phyloP scores from a whole-genome alignment of 129 eudicot species.

The sunflower (Helianthus annuus) region DNA sequence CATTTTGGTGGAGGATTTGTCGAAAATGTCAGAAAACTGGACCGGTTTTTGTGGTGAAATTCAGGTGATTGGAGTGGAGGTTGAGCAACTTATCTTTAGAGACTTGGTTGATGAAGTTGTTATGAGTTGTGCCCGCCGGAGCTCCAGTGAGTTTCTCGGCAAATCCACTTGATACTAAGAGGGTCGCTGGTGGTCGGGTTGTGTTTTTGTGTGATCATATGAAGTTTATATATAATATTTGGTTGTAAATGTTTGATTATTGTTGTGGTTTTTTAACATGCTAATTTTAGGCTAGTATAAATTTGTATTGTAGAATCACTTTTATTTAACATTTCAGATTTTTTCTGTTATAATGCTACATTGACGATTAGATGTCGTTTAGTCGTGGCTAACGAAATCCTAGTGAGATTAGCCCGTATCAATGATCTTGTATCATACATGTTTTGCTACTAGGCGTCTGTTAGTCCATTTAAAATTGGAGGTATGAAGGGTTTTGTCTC shows the following conservation, averaged over 20 bases:
- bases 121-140: conserved; percentile 17
- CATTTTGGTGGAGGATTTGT: conserved; percentile 59
- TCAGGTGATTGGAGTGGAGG: conserved; percentile 55
- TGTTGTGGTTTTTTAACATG: not conserved
- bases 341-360: no score
- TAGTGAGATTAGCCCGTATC: no score
- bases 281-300: not conserved
- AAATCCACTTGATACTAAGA: not conserved
- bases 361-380: no score
- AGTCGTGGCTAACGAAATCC: no score
- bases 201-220: not conserved
- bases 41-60: conserved; percentile 43
- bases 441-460: no score
- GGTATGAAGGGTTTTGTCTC: no score
- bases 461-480: no score
- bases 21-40: conserved; percentile 53
- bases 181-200: not conserved
- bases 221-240: not conserved
- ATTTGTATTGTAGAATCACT: not conserved
- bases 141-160: conserved; percentile 7
- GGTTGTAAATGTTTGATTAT: not conserved
- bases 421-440: no score
- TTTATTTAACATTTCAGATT: no score
- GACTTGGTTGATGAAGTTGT: conserved; percentile 74
- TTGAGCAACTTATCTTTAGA: conserved; percentile 69